A percentile compares a stretch with the other conserved stretches of the same genome.
These are phyloP conservation scores for Coffea eugenioides DNA, from an alignment of 257 asterid species.

Conservation along the genomic window DNA sequence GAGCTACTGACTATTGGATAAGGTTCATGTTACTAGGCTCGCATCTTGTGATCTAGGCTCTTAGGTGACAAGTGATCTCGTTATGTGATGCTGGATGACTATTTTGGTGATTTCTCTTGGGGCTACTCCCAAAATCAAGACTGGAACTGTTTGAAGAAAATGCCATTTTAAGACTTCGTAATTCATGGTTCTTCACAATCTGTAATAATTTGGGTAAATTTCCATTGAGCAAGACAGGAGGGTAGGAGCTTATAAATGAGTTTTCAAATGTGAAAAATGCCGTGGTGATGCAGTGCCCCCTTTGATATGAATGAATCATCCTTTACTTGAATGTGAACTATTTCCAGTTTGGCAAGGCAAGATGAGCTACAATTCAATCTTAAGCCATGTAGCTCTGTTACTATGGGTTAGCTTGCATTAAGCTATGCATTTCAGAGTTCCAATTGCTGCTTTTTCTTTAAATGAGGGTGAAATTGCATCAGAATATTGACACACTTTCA, in stretches of 20 bases:
- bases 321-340: neutral
- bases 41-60: neutral
- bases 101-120: neutral
- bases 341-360: neutral
- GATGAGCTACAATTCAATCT: neutral
- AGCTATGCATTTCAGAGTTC: neutral
- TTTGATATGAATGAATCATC: neutral
- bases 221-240: neutral
- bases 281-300: neutral
- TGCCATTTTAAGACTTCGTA: neutral
- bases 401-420: neutral
- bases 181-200: neutral
- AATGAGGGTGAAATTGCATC: neutral
- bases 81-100: neutral
- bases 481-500: neutral
- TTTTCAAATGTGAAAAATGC: neutral
- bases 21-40: neutral
- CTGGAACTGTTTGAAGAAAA: neutral
- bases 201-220: neutral
- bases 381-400: no score
- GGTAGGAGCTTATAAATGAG: neutral
- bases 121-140: neutral
- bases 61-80: neutral
- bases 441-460: neutral
- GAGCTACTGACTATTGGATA: neutral